These are phyloP conservation scores for Volutella citrinella DNA, from an alignment of 2,329 filamentous ascomycete genomes.

Conservation along the genomic window DNA sequence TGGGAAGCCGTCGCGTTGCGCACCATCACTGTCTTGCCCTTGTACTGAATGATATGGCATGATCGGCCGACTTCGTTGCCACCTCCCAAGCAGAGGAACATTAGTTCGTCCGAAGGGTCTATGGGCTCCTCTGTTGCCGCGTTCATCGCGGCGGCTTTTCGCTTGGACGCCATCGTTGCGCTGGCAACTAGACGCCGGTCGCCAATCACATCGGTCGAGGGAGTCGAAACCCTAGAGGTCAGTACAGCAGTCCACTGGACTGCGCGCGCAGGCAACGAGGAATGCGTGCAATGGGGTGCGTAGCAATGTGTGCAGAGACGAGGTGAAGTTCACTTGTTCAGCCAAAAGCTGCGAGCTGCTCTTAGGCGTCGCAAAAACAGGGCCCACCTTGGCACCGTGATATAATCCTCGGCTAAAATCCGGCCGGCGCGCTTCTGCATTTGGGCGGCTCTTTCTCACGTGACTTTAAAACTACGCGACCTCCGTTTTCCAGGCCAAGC, in stretches of 20 bases:
- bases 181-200: conserved; percentile 11
- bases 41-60: conserved; percentile 98
- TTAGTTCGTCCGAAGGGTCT: conserved; percentile 89
- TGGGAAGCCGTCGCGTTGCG: too few relatives aligned
- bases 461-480: conserved; percentile 43
- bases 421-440: conserved; percentile 13
- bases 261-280: conserved; percentile 6
- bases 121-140: conserved; percentile 76
- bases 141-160: conserved; percentile 78
- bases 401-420: conserved; percentile 28
- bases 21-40: conserved; percentile 99
- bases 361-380: too few relatives aligned
- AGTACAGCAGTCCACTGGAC: conserved; percentile 10
- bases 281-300: conserved; percentile 8
- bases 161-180: conserved; percentile 80
- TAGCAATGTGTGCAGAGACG: conserved; percentile 3
- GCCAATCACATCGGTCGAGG: conserved; percentile 17
- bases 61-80: conserved; percentile 97
- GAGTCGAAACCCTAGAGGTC: conserved; percentile 11
- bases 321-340: too few relatives aligned
- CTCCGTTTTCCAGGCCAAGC: conserved; percentile 27
- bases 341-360: too few relatives aligned
- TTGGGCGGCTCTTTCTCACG: conserved; percentile 30
- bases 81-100: conserved; percentile 89
- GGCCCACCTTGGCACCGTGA: too few relatives aligned